Conservation (phyloP, 2,329 filamentous ascomycete species). For the Lasiodiplodia sp. region DNA sequence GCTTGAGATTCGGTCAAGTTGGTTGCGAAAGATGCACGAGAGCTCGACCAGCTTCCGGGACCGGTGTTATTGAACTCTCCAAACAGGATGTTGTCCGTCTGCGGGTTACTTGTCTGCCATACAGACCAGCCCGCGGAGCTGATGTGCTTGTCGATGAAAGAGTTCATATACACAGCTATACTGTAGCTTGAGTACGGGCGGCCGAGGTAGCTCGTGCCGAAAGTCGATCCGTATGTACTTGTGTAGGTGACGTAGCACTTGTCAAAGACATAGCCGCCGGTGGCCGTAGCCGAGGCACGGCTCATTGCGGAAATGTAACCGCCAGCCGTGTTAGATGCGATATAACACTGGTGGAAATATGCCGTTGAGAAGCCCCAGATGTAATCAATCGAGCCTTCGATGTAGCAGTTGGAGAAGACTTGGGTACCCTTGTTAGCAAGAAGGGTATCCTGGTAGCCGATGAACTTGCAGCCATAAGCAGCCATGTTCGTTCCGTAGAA, state of each 20-base stretch:
- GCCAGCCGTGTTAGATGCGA: conserved; percentile 25
- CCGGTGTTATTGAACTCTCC: conserved; percentile 64
- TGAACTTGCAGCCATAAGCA: conserved; percentile 62
- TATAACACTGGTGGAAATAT: conserved; percentile 36
- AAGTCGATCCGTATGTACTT: conserved; percentile 41
- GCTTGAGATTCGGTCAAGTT: conserved; percentile 46
- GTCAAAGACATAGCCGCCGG: conserved; percentile 62
- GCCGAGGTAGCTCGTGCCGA: conserved; percentile 54
- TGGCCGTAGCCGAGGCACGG: conserved; percentile 36
- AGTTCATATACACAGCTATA: conserved; percentile 57
- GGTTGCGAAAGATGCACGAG: conserved; percentile 46
- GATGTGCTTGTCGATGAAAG: conserved; percentile 60
- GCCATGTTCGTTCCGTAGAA: conserved; percentile 52
- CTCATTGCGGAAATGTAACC: conserved; percentile 38
- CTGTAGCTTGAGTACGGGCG: conserved; percentile 59
- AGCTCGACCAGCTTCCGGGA: conserved; percentile 31
- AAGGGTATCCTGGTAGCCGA: conserved; percentile 63
- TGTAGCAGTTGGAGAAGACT: conserved; percentile 59
- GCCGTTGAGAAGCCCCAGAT: conserved; percentile 61
- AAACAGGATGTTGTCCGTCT: conserved; percentile 29
- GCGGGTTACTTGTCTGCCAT: conserved; percentile 45
- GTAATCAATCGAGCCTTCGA: conserved; percentile 64
- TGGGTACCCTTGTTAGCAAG: conserved; percentile 47
- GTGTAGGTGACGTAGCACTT: conserved; percentile 53
- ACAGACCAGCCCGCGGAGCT: conserved; percentile 63